These are phyloP conservation scores for Clitocybe nebularis DNA, from an alignment of 1,284 basidiomycete species.

Conservation along the genomic window DNA sequence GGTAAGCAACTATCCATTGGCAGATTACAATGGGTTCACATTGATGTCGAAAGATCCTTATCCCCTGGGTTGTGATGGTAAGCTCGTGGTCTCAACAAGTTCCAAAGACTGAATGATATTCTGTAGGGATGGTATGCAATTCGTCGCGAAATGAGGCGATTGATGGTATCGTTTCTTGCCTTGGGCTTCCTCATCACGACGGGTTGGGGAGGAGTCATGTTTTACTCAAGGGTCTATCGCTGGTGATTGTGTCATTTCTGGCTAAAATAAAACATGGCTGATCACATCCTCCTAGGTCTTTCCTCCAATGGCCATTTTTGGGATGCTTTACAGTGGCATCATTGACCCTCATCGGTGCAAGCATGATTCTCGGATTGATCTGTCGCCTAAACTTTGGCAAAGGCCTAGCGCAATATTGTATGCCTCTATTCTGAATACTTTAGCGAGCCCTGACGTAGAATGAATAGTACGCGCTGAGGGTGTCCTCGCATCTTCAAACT, in stretches of 20 bases:
- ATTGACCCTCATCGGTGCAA: conserved; percentile 41
- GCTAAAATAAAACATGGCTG: neutral
- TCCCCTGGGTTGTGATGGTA: conserved; percentile 51
- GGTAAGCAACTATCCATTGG: conserved; percentile 33
- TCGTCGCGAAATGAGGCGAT: conserved; percentile 37
- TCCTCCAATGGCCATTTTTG: conserved; percentile 54
- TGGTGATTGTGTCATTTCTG: conserved; percentile 30
- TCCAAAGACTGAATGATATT: neutral
- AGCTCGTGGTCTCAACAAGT: conserved; percentile 7
- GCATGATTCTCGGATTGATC: conserved; percentile 40
- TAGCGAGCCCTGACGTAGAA: conserved; percentile 2
- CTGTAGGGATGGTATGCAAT: conserved; percentile 52
- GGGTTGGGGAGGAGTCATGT: conserved; percentile 44
- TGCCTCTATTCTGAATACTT: conserved; percentile 15
- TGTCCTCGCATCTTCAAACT: conserved; percentile 37
- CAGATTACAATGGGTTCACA: no score
- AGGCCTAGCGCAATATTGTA: conserved; percentile 47
- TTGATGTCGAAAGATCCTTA: conserved; percentile 34
- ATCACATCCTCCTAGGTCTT: conserved; percentile 30
- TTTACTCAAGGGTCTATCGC: conserved; percentile 48
- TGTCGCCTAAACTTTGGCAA: conserved; percentile 48
- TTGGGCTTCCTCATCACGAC: conserved; percentile 35
- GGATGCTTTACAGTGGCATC: conserved; percentile 44
- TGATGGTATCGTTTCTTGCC: conserved; percentile 42
- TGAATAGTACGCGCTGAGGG: conserved; percentile 41